Conservation (phyloP, 768 basidiomycete genomes). For the Suillus luteus region DNA sequence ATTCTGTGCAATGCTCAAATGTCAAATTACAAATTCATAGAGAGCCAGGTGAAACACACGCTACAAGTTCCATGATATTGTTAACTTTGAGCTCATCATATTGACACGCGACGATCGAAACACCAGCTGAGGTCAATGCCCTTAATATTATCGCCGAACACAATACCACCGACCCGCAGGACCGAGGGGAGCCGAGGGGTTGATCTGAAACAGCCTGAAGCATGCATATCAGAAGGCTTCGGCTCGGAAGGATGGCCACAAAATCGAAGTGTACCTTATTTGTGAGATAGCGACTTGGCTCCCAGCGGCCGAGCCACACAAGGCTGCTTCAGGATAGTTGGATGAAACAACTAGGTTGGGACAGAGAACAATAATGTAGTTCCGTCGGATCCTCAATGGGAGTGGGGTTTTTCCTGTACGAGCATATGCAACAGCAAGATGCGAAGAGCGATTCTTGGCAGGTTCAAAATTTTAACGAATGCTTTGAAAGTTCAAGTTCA, state of each 20-base stretch:
- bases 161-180: constrained; percentile 64
- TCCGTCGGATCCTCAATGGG: constrained; percentile 66
- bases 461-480: constrained; percentile 89
- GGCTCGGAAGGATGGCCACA: neutral
- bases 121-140: constrained; percentile 86
- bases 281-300: constrained; percentile 83
- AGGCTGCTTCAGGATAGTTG: constrained; percentile 80
- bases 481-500: constrained; percentile 79
- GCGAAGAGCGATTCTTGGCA: constrained; percentile 66
- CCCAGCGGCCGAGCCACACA: constrained; percentile 66
- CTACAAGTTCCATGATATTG: constrained; percentile 52
- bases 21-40: neutral
- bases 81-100: constrained; percentile 64
- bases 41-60: constrained; percentile 49
- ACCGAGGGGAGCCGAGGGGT: constrained; percentile 35
- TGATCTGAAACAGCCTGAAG: constrained; percentile 58
- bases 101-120: constrained; percentile 80
- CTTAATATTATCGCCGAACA: constrained; percentile 83
- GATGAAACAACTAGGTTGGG: constrained; percentile 66
- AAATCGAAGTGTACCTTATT: constrained; percentile 72
- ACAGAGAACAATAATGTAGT: constrained; percentile 85
- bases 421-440: constrained; percentile 66
- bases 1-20: neutral
- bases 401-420: constrained; percentile 61
- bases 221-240: constrained; percentile 14